Evolutionary conservation across 2,329 filamentous ascomycete species (phyloP).

Genomic region (Cadophora sp.): DNA sequence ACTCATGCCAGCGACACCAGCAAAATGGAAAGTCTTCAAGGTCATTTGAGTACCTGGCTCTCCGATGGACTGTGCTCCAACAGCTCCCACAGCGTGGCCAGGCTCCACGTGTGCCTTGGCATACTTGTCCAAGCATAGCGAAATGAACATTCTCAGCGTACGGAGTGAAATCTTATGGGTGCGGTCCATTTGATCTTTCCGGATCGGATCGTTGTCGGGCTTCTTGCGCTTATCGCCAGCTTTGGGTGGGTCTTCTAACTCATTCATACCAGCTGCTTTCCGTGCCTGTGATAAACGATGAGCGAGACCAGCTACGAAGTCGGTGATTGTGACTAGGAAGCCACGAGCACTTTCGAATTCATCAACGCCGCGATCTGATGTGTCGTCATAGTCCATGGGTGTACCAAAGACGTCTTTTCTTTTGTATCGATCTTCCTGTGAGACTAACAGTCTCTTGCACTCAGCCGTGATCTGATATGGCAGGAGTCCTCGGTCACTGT

Average conservation of each 20-base stretch:
- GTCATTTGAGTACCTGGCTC: conserved; percentile 99
- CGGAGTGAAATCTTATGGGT: conserved; percentile 83
- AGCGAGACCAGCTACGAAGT: conserved; percentile 71
- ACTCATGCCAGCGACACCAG: conserved; percentile 99
- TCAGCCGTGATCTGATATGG: conserved; percentile 76
- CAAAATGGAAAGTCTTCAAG: conserved; percentile 99
- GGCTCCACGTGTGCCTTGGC: conserved; percentile 90
- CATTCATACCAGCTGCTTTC: conserved; percentile 57
- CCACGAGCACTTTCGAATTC: conserved; percentile 82
- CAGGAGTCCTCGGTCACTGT: conserved; percentile 74
- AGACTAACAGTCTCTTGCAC: conserved; percentile 71
- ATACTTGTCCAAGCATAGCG: conserved; percentile 86
- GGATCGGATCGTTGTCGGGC: conserved; percentile 40
- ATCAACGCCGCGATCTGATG: conserved; percentile 72
- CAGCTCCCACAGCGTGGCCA: conserved; percentile 93
- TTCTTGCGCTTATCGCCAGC: conserved; percentile 42
- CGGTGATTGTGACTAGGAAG: conserved; percentile 80
- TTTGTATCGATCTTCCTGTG: conserved; percentile 69
- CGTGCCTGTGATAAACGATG: conserved; percentile 64
- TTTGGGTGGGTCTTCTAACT: conserved; percentile 48
- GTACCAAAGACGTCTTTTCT: conserved; percentile 67
- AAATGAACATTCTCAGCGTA: conserved; percentile 79
- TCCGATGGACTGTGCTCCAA: conserved; percentile 96
- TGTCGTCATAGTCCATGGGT: conserved; percentile 73
- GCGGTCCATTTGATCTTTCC: conserved; percentile 59